These are phyloP conservation scores for Plasmodium knowlesi DNA, from an alignment of 169 alveolate species.

Conservation along the genomic window DNA sequence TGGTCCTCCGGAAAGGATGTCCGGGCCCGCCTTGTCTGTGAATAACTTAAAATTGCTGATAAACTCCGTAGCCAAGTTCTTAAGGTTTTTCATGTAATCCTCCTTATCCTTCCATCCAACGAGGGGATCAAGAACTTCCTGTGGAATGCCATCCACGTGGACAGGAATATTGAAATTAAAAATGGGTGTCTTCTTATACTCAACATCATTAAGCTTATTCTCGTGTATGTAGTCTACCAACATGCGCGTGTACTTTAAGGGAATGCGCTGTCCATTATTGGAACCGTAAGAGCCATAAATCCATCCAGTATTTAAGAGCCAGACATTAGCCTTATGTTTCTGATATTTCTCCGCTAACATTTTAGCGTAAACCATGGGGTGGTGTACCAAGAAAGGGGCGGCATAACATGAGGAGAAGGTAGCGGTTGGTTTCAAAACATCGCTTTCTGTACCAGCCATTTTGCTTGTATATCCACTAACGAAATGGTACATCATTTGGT, in stretches of 20 bases:
- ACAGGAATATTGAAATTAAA: conserved; percentile 90
- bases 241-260: conserved; percentile 90
- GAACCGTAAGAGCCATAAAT: conserved; percentile 93
- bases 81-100: conserved; percentile 81
- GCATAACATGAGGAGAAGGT: conserved; percentile 98
- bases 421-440: conserved; percentile 93
- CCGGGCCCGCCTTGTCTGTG: conserved; percentile 67
- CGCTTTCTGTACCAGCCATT: conserved; percentile 96
- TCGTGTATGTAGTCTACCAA: conserved; percentile 94
- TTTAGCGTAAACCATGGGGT: conserved; percentile 94
- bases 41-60: conserved; percentile 88
- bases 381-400: conserved; percentile 95
- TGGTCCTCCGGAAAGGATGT: conserved; percentile 63
- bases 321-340: conserved; percentile 85
- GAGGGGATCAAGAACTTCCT: conserved; percentile 86
- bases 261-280: conserved; percentile 91
- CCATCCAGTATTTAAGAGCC: conserved; percentile 98
- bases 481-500: conserved; percentile 95
- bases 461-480: conserved; percentile 97
- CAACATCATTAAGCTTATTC: conserved; percentile 79
- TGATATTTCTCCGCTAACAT: conserved; percentile 84
- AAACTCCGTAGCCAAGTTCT: conserved; percentile 86
- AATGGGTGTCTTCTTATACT: conserved; percentile 85
- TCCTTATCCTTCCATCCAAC: conserved; percentile 91
- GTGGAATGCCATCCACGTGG: conserved; percentile 88